A percentile compares a stretch with the other conserved stretches of the same genome.
phyloP scores from a whole-genome alignment of 2,329 filamentous ascomycete genomes.

The Coleophoma eucalyptorum region DNA sequence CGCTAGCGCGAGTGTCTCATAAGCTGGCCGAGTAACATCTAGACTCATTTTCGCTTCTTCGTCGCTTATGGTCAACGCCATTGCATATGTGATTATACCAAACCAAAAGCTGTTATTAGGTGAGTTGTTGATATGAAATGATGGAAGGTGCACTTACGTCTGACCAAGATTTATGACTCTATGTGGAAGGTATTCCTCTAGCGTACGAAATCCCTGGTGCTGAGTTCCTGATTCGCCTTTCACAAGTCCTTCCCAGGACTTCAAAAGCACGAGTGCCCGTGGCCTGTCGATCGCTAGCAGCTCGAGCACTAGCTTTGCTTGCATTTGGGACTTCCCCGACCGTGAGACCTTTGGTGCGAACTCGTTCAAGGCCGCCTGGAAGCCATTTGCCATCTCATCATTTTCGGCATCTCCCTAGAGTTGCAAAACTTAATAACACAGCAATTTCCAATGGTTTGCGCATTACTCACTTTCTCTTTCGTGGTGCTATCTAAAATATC shows the following conservation, averaged over 20 bases:
- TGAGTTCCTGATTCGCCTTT: too few relatives aligned
- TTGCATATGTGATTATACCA: constrained; percentile 1
- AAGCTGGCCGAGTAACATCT: neutral
- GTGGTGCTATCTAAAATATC: neutral
- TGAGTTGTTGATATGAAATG: neutral
- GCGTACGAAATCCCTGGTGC: neutral
- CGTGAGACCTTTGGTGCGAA: too few relatives aligned
- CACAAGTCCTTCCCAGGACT: too few relatives aligned
- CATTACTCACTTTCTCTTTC: neutral
- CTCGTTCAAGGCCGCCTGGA: too few relatives aligned
- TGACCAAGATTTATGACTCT: constrained; percentile 1
- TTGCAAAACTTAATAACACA: too few relatives aligned
- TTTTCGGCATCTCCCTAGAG: too few relatives aligned
- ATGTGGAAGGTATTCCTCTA: constrained; percentile 3
- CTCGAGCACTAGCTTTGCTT: too few relatives aligned
- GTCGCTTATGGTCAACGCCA: constrained; percentile 2
- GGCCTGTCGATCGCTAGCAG: too few relatives aligned
- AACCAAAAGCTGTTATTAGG: neutral
- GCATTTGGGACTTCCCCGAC: too few relatives aligned
- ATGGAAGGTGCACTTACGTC: neutral
- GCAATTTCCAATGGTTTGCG: neutral
- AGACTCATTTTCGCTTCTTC: neutral
- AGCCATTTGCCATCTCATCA: too few relatives aligned
- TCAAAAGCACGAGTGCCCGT: too few relatives aligned
- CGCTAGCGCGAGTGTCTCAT: neutral